These are phyloP conservation scores for Coleophoma cylindrospora DNA, from an alignment of 2,329 filamentous ascomycete genomes.

Conservation along the genomic window DNA sequence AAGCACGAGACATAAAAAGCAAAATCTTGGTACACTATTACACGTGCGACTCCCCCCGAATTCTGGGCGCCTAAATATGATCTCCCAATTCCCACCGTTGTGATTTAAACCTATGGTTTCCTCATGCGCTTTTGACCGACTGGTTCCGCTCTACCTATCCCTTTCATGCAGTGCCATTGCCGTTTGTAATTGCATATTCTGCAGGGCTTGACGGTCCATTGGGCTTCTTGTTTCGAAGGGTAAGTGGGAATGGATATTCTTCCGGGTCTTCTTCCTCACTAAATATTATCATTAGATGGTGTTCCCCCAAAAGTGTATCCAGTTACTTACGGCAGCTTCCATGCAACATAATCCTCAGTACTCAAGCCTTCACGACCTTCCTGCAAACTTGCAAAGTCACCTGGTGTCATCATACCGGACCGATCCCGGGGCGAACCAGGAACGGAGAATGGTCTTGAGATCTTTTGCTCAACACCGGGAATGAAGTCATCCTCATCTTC, in stretches of 20 bases:
- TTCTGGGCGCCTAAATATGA: too few species aligned
- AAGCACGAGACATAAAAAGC: too few species aligned
- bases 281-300: background rate
- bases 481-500: slow-evolving; percentile 88
- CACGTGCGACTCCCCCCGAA: too few species aligned
- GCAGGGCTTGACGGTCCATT: slow-evolving; percentile 23
- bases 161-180: slow-evolving; percentile 7
- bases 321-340: slow-evolving; percentile 89
- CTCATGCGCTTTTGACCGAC: too few species aligned
- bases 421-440: slow-evolving; percentile 89
- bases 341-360: slow-evolving; percentile 96
- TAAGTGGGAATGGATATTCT: slow-evolving; percentile 67
- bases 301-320: slow-evolving; percentile 4
- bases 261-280: slow-evolving; percentile 93
- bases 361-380: slow-evolving; percentile 88
- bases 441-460: slow-evolving; percentile 88
- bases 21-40: too few species aligned
- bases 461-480: slow-evolving; percentile 88
- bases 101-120: too few species aligned
- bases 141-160: background rate
- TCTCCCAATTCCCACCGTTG: too few species aligned
- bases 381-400: slow-evolving; percentile 94
- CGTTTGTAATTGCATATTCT: slow-evolving; percentile 21
- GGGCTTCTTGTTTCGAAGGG: slow-evolving; percentile 44
- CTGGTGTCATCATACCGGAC: slow-evolving; percentile 97